These are phyloP conservation scores for Fomitopsis schrenkii DNA, from an alignment of 1,284 basidiomycete genomes.

Conservation along the genomic window DNA sequence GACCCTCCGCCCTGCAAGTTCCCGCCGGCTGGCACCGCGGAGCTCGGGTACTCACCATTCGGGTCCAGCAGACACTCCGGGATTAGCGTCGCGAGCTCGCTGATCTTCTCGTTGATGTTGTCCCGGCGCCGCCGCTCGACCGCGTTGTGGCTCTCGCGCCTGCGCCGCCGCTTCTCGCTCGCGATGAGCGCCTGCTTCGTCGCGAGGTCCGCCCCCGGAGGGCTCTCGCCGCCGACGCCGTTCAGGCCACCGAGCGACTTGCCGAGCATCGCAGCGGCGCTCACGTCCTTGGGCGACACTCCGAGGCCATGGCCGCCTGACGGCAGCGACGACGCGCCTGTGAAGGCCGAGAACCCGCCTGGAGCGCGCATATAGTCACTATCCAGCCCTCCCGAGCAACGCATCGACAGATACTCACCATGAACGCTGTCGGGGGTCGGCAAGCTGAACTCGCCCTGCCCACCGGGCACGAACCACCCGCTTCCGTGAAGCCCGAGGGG, in stretches of 20 bases:
- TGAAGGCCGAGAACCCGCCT: constrained; percentile 24
- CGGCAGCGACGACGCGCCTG: constrained; percentile 12
- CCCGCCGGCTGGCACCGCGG: neutral
- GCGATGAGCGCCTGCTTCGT: constrained; percentile 48
- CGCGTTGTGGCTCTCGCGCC: constrained; percentile 87
- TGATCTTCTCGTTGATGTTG: constrained; percentile 94
- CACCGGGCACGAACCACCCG: constrained; percentile 21
- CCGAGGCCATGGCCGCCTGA: neutral
- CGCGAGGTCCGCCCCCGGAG: constrained; percentile 29
- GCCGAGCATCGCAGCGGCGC: constrained; percentile 12
- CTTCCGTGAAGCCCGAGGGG: constrained; percentile 28
- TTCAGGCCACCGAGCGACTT: constrained; percentile 8
- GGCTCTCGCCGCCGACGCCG: constrained; percentile 23
- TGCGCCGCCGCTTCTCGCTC: constrained; percentile 72
- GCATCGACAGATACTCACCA: constrained; percentile 13
- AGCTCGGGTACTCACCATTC: constrained; percentile 31
- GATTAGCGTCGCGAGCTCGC: constrained; percentile 83
- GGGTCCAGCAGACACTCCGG: constrained; percentile 79
- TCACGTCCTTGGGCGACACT: constrained; percentile 1
- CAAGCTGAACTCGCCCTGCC: constrained; percentile 31
- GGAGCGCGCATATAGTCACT: neutral
- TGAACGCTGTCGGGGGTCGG: constrained; percentile 39
- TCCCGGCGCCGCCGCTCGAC: constrained; percentile 85
- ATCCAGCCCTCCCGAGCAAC: neutral
- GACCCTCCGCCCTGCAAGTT: neutral